Evolutionary conservation across 2,329 filamentous ascomycete species (phyloP), one percentile per base, ranked within the genome.

Genomic region (Trichophyton schoenleinii): DNA sequence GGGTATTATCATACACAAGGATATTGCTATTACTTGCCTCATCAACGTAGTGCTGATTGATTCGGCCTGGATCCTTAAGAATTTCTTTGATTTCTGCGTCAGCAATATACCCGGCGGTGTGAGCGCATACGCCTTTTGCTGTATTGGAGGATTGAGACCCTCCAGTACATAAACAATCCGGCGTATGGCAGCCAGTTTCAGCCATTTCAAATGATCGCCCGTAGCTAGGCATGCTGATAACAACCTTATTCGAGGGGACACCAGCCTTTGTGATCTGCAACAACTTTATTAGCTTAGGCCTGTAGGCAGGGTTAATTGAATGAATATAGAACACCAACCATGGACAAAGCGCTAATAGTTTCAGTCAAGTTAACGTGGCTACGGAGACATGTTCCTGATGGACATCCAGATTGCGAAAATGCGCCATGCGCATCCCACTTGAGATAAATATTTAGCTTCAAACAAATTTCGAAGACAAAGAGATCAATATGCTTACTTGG

Each of bases 341-440:
- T 77, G 0, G 70, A 62, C 11, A 78, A 64, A 0, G 74, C 63
- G 13, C 65, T 64, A 0, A 61, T 58, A 0, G 72, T 74, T 60
- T 77, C 74, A 1, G 75, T 77, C 49, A 68, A 59, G 66, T 78
- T 77, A 63, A 76, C 57, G n/a, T 58, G 57, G 36, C n/a, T 22
- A 72, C 73, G 71, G 0, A 77, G 68, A 55, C 76, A 72, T 48
- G 67, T 68, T 1, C 70, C 69, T 9, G n/a, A 34, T 5, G 49
- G 42, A 58, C 72, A 74, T 13, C 68, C 70, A 1, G n/a, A 1
- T 18, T 46, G 42, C 22, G 42, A 5, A 18, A 55, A 55, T 3
- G 52, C 5, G 52, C 52, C 13, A 6, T 34, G 22, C n/a, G 52
- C 15, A 3, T 55, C 42, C 42, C 42, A 46, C 42, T 46, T 9